These are phyloP conservation scores for Auriscalpium orientale DNA, from an alignment of 768 basidiomycete genomes.

Conservation along the genomic window DNA sequence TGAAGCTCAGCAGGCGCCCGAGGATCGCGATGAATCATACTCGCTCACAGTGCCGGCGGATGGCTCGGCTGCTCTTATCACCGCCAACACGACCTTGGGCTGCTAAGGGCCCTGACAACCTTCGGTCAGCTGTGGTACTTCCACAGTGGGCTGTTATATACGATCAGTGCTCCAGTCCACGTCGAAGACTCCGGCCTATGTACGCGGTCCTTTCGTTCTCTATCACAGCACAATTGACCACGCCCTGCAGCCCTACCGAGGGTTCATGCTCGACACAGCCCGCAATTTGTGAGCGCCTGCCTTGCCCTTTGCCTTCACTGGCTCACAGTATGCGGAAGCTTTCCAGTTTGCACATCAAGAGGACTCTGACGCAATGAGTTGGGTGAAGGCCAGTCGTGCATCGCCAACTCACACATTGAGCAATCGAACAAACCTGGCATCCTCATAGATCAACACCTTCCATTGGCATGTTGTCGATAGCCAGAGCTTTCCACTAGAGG, in stretches of 20 bases:
- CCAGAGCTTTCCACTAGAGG: constrained; percentile 41
- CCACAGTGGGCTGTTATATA: constrained; percentile 27
- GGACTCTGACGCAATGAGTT: constrained; percentile 73
- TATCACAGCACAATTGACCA: neutral
- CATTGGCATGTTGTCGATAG: constrained; percentile 45
- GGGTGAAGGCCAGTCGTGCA: constrained; percentile 36
- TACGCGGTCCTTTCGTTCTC: constrained; percentile 14
- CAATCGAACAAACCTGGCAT: too few relatives aligned
- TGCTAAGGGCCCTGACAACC: constrained; percentile 47
- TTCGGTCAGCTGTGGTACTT: constrained; percentile 49
- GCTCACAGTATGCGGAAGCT: constrained; percentile 28
- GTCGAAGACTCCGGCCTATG: constrained; percentile 45
- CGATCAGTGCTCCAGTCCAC: constrained; percentile 29
- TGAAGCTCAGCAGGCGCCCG: constrained; percentile 25
- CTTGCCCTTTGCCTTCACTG: too few relatives aligned
- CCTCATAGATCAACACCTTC: constrained; percentile 35
- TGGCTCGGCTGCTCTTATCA: constrained; percentile 29
- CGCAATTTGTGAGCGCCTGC: constrained; percentile 53
- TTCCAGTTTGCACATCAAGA: constrained; percentile 53
- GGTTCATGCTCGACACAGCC: constrained; percentile 75
- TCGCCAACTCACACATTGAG: neutral
- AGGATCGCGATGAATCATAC: constrained; percentile 39
- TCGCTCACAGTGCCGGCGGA: constrained; percentile 30
- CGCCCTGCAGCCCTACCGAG: constrained; percentile 53
- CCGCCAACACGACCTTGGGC: constrained; percentile 41